phyloP scores from a whole-genome alignment of 2,329 filamentous ascomycete genomes.

The Botrytis paeoniae region DNA sequence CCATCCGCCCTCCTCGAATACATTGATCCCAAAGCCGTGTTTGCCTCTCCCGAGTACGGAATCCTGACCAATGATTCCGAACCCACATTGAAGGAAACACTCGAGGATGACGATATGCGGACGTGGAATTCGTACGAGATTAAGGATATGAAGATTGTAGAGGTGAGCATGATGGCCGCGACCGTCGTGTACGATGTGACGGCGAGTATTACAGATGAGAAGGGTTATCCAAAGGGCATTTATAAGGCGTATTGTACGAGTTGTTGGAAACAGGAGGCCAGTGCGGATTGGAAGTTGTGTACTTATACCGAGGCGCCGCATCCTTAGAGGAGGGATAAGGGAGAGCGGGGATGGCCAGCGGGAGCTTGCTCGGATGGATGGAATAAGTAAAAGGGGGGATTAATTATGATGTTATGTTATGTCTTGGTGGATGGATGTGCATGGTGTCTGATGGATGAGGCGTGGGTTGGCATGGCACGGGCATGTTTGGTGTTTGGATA shows the following conservation, averaged over 20 bases:
- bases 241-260: constrained; percentile 18
- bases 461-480: constrained; percentile 12
- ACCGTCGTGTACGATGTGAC: constrained; percentile 11
- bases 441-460: constrained; percentile 4
- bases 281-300: constrained; percentile 18
- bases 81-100: constrained; percentile 14
- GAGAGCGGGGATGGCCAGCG: not conserved
- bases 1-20: constrained; percentile 15
- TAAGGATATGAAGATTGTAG: constrained; percentile 18
- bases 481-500: constrained; percentile 6
- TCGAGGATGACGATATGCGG: constrained; percentile 18
- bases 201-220: constrained; percentile 12
- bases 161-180: constrained; percentile 18
- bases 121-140: constrained; percentile 17
- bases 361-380: not conserved
- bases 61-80: constrained; percentile 17
- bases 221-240: not conserved
- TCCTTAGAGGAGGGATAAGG: not conserved
- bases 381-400: not conserved
- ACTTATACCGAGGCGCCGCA: constrained; percentile 18
- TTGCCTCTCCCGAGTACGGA: constrained; percentile 18
- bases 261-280: constrained; percentile 18
- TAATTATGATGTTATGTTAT: constrained; percentile 7
- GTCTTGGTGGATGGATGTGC: constrained; percentile 2
- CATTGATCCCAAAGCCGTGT: constrained; percentile 19